Conservation (phyloP, 1,284 basidiomycete genomes). For the Rhodotorula sp. region DNA sequence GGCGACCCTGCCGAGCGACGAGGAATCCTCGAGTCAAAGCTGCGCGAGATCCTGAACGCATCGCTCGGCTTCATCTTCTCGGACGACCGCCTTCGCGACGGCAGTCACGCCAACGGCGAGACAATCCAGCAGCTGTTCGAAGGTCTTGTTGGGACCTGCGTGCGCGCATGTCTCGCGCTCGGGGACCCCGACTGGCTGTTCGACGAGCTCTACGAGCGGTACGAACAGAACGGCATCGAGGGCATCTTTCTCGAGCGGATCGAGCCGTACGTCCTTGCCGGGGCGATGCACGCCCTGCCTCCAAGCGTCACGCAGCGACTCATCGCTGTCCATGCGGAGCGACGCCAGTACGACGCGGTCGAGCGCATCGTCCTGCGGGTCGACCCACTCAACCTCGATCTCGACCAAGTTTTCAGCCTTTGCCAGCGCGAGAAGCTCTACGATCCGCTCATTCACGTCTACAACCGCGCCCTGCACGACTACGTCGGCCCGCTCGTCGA, state of each 20-base stretch:
- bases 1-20: slow-evolving; percentile 60
- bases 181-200: slow-evolving; percentile 81
- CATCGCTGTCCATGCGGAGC: slow-evolving; percentile 71
- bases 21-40: slow-evolving; percentile 68
- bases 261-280: slow-evolving; percentile 77
- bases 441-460: slow-evolving; percentile 93
- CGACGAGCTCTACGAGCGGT: slow-evolving; percentile 87
- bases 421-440: slow-evolving; percentile 81
- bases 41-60: slow-evolving; percentile 79
- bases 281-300: slow-evolving; percentile 65
- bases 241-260: slow-evolving; percentile 83
- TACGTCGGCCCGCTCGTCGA: slow-evolving; percentile 87
- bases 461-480: slow-evolving; percentile 81
- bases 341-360: slow-evolving; percentile 68
- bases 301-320: slow-evolving; percentile 83
- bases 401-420: slow-evolving; percentile 85
- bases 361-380: slow-evolving; percentile 95
- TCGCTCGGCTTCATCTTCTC: slow-evolving; percentile 89
- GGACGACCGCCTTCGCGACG: slow-evolving; percentile 86
- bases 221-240: slow-evolving; percentile 77
- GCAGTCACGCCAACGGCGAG: slow-evolving; percentile 81
- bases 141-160: slow-evolving; percentile 75
- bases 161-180: slow-evolving; percentile 76
- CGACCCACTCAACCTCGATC: slow-evolving; percentile 83
- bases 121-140: slow-evolving; percentile 89